Base-by-base conservation (phyloP, 495 filamentous ascomycete genomes). In the Letharia columbiana region DNA sequence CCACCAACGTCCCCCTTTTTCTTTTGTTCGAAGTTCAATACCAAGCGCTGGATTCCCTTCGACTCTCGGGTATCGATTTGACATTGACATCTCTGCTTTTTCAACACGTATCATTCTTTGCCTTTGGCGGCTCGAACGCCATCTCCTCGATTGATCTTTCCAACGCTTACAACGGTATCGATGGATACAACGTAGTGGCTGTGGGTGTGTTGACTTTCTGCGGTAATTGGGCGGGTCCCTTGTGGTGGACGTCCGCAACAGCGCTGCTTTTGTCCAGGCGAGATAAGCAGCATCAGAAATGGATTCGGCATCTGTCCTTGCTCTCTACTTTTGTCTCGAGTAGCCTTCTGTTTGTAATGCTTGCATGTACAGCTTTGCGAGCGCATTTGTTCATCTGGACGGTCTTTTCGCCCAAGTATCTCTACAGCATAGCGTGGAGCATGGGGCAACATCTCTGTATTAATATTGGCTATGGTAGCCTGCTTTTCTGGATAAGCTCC, bases 351-450 rank as follows among this genome's bases (percentile, higher is more conserved):
- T 87, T 84, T 42, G 90, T 96, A 12, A 96, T 96, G 91, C 84
- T 81, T 37, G 91, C 95, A 40, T 99, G 95, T 73, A 91, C 90
- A 66, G 77, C 82, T 15, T 72, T 98, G 72, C 80, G 94, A 70
- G 89, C 88, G 54, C 95, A 99, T 80, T 77, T 99, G 67, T 99
- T 99, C 76, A 90, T 99, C 63, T 99, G 95, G 95, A 98, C 92
- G 0, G 95, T 99, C 40, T 99, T 99, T 76, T 92, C 88, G 61
- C 95, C 95, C 6, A 99, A 98, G 76, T 99, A 91, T 77, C 75
- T 99, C 69, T 98, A 94, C 74, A 87, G 83, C 60, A 86, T 95
- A 77, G 91, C 87, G 28, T 99, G 95, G 95, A 85, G 83, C 69
- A 66, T 90, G 61, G 87, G 83, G n/a, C 87, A 88, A 75, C 92